Evolutionary conservation across 108 stramenopile genomes (phyloP).

Genomic region (Thalassiosira profunda): DNA sequence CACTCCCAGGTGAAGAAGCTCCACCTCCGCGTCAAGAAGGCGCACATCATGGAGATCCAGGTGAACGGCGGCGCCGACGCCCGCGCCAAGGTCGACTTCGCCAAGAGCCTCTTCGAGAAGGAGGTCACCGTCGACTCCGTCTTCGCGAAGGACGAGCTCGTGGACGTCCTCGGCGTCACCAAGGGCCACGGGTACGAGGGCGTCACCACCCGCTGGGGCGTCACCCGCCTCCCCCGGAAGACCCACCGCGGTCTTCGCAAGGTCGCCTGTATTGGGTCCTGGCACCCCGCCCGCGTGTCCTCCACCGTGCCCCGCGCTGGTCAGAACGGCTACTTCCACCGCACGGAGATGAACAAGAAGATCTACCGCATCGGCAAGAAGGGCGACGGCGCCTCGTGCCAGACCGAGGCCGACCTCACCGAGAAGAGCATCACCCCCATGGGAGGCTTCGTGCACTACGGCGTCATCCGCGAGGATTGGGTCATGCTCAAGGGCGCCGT

Average conservation of each 20-base stretch:
- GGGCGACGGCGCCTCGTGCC: slow-evolving; percentile 93
- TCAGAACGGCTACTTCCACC: slow-evolving; percentile 99
- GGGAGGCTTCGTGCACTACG: slow-evolving; percentile 99
- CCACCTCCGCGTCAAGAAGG: slow-evolving; percentile 98
- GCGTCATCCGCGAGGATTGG: slow-evolving; percentile 98
- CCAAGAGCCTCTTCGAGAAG: slow-evolving; percentile 98
- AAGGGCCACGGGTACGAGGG: slow-evolving; percentile 99
- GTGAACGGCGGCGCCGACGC: slow-evolving; percentile 97
- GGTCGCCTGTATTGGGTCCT: slow-evolving; percentile 99
- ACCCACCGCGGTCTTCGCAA: slow-evolving; percentile 99
- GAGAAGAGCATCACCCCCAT: slow-evolving; percentile 99
- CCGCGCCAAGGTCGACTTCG: slow-evolving; percentile 99
- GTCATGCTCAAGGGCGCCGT: slow-evolving; percentile 99
- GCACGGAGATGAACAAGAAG: slow-evolving; percentile 99
- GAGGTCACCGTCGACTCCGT: slow-evolving; percentile 95
- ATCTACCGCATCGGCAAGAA: slow-evolving; percentile 99
- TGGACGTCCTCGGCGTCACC: slow-evolving; percentile 98
- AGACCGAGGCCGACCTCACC: slow-evolving; percentile 98
- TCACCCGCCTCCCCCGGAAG: slow-evolving; percentile 99
- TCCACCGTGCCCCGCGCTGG: slow-evolving; percentile 98
- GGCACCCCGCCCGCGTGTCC: slow-evolving; percentile 99
- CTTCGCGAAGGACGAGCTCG: slow-evolving; percentile 96
- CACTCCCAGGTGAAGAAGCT: slow-evolving; percentile 99
- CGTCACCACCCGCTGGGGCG: slow-evolving; percentile 99
- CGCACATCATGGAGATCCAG: slow-evolving; percentile 99